Percentiles rank a stretch among this genome's conserved stretches.
Conservation (phyloP, 1,139 yeast genomes). For the Fermentozyma sake region DNA sequence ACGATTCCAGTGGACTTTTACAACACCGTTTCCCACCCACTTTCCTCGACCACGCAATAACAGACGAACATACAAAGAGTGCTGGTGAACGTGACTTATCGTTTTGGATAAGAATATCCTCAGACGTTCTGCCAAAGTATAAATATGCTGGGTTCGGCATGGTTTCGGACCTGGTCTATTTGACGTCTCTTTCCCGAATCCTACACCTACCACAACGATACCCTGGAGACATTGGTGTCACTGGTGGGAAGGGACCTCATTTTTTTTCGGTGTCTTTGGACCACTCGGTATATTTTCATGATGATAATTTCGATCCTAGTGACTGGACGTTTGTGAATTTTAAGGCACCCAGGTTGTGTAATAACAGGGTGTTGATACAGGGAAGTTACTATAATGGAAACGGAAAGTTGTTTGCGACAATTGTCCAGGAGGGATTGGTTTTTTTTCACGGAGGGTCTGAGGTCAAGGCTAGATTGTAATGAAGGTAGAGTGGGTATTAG, state of each 20-base stretch:
- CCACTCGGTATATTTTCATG: conserved; percentile 41
- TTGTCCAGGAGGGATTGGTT: conserved; percentile 41
- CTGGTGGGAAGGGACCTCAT: conserved; percentile 19
- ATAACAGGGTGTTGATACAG: conserved; percentile 35
- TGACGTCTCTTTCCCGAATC: conserved; percentile 25
- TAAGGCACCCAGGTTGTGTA: conserved; percentile 32
- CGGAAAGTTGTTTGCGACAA: conserved; percentile 36
- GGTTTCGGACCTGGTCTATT: conserved; percentile 32
- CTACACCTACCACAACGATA: conserved; percentile 19
- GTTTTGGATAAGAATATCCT: conserved; percentile 29
- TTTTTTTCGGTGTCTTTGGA: conserved; percentile 41
- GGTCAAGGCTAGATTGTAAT: conserved; percentile 26
- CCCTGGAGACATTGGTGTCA: conserved; percentile 4
- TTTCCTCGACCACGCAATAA: conserved; percentile 15
- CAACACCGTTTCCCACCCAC: conserved; percentile 28
- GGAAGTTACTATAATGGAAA: conserved; percentile 32
- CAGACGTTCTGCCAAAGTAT: conserved; percentile 11
- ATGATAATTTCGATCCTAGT: conserved; percentile 38
- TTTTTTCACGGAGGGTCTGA: conserved; percentile 29
- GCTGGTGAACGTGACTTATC: conserved; percentile 31
- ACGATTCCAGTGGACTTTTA: conserved; percentile 18
- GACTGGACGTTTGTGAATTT: conserved; percentile 35
- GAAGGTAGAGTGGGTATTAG: too few relatives aligned
- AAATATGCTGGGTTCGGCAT: conserved; percentile 26
- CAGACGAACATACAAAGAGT: conserved; percentile 14